Evolutionary conservation across 257 asterid species (phyloP).

Genomic region (Hygrophila difformis): DNA sequence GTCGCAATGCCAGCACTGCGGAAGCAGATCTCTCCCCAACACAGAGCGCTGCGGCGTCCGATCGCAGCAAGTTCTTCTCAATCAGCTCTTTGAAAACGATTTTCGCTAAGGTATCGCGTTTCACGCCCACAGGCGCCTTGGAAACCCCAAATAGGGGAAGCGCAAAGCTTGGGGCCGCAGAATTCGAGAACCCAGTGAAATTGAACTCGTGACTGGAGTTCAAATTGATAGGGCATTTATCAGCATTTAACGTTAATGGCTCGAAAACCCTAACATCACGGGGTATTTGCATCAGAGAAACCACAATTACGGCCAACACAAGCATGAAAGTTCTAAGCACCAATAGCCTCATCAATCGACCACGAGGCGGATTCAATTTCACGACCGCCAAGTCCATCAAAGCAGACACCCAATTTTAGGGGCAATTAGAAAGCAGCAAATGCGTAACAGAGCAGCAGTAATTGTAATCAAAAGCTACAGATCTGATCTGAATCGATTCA

Average conservation of each 20-base stretch:
- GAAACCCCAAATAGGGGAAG: too few species aligned
- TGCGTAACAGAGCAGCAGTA: conserved; percentile 20
- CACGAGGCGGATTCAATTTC: conserved; percentile 46
- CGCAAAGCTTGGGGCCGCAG: too few species aligned
- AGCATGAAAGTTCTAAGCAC: conserved; percentile 42
- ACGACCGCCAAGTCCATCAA: conserved; percentile 38
- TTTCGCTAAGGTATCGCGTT: conserved; percentile 21
- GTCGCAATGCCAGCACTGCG: conserved; percentile 46
- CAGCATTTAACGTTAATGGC: too few species aligned
- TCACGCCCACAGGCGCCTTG: too few species aligned
- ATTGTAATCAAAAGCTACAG: conserved; percentile 22
- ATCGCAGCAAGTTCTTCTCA: conserved; percentile 46
- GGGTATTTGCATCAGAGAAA: too few species aligned
- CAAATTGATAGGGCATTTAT: too few species aligned
- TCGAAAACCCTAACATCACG: too few species aligned
- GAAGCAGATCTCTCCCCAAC: conserved; percentile 59
- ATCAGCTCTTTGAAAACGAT: conserved; percentile 46
- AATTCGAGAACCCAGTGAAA: too few species aligned
- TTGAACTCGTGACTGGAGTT: too few species aligned
- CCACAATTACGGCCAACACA: too few species aligned
- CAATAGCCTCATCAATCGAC: conserved; percentile 43
- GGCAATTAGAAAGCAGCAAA: conserved; percentile 17
- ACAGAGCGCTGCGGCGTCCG: conserved; percentile 52
- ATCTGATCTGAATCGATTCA: conserved; percentile 13
- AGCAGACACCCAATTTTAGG: not conserved